Evolutionary conservation across 805 yeast species (phyloP).

Genomic region (Candida boidinii): DNA sequence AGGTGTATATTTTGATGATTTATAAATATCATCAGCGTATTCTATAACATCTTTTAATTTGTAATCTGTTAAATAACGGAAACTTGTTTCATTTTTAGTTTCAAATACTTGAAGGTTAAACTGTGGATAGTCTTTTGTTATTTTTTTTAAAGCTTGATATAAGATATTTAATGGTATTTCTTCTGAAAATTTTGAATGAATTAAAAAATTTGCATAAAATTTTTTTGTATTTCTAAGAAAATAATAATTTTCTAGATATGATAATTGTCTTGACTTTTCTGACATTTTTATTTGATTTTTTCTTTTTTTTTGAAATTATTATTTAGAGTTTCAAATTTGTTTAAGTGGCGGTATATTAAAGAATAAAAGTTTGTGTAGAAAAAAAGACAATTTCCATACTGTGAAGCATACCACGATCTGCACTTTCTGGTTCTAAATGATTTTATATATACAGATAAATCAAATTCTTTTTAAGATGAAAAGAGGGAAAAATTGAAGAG

Average conservation of each 20-base stretch:
- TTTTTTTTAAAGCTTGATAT: slow-evolving; percentile 5
- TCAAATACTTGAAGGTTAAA: slow-evolving; percentile 10
- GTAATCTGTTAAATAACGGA: slow-evolving; percentile 4
- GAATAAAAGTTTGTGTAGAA: too few relatives aligned
- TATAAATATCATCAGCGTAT: slow-evolving; percentile 5
- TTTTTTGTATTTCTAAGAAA: slow-evolving; percentile 1
- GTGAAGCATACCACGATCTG: too few relatives aligned
- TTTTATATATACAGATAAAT: too few relatives aligned
- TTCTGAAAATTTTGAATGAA: slow-evolving; percentile 8
- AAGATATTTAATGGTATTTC: slow-evolving; percentile 5
- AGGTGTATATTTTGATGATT: too few relatives aligned
- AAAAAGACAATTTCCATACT: too few relatives aligned
- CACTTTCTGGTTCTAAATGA: too few relatives aligned
- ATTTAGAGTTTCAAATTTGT: too few relatives aligned
- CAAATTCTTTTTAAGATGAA: too few relatives aligned
- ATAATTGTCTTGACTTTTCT: slow-evolving; percentile 2
- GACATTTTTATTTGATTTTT: background rate
- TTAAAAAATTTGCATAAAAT: slow-evolving; percentile 6
- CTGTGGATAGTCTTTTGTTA: slow-evolving; percentile 10
- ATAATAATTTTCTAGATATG: slow-evolving; percentile 7
- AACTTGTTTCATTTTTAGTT: background rate
- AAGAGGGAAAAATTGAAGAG: too few relatives aligned
- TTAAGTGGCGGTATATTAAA: too few relatives aligned
- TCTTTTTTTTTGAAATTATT: too few relatives aligned
- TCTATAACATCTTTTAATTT: slow-evolving; percentile 11